These are phyloP conservation scores for Scheffersomyces quercinus DNA, from an alignment of 1,139 yeast species.

Conservation along the genomic window DNA sequence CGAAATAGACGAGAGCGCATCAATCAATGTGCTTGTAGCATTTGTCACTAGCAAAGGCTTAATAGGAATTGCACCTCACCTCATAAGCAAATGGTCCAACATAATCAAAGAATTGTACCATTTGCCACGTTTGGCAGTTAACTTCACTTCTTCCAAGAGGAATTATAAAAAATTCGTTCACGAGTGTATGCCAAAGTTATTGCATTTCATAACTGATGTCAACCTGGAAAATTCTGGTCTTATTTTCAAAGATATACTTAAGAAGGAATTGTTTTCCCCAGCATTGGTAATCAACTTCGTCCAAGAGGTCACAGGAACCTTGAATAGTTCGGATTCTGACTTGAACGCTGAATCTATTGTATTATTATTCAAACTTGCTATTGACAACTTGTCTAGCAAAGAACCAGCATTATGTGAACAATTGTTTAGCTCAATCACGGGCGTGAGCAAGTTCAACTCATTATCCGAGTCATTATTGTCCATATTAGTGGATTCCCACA, in stretches of 20 bases:
- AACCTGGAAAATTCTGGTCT: neutral
- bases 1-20: conserved; percentile 33
- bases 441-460: conserved; percentile 23
- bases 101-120: conserved; percentile 24
- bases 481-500: conserved; percentile 30
- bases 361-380: conserved; percentile 26
- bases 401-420: conserved; percentile 44
- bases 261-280: conserved; percentile 17
- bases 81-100: conserved; percentile 23
- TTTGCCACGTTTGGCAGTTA: conserved; percentile 25
- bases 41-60: conserved; percentile 10
- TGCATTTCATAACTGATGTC: conserved; percentile 4
- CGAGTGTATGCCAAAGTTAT: conserved; percentile 14
- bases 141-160: conserved; percentile 33
- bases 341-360: conserved; percentile 16
- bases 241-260: conserved; percentile 6
- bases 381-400: conserved; percentile 24
- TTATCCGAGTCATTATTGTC: conserved; percentile 41
- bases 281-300: conserved; percentile 17
- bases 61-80: neutral
- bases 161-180: conserved; percentile 25
- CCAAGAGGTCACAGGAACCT: conserved; percentile 16
- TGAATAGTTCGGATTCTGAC: conserved; percentile 3
- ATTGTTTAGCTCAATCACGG: conserved; percentile 37
- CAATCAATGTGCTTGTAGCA: conserved; percentile 20